Evolutionary conservation across 495 filamentous ascomycete species (phyloP).

Genomic region (Xylaria castorea): DNA sequence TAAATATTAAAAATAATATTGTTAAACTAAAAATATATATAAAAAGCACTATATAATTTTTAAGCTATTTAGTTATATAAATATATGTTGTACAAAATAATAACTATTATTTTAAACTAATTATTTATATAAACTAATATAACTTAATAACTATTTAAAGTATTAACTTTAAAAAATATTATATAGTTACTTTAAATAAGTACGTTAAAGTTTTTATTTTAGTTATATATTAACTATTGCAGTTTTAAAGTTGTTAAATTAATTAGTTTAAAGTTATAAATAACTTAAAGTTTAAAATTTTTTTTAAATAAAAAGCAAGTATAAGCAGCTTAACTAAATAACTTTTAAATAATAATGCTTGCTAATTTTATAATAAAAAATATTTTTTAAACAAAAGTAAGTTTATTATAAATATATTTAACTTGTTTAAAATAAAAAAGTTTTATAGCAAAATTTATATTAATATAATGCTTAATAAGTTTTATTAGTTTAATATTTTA

Average conservation of each 20-base stretch:
- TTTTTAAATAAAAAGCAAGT: not conserved
- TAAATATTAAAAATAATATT: not conserved
- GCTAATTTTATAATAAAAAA: not conserved
- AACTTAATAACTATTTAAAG: not conserved
- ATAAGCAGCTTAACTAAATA: not conserved
- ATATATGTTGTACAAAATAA: not conserved
- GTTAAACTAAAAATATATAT: constrained; percentile 8
- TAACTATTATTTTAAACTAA: not conserved
- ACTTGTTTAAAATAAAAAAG: not conserved
- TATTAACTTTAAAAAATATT: not conserved
- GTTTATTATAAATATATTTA: not conserved
- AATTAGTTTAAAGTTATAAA: no score
- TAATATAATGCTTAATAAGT: not conserved
- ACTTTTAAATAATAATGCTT: not conserved
- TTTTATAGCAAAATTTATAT: not conserved
- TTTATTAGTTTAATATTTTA: not conserved
- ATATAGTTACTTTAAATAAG: constrained; percentile 11
- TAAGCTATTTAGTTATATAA: not conserved
- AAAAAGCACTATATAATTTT: not conserved
- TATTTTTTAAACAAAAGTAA: not conserved
- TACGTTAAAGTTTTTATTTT: constrained; percentile 18
- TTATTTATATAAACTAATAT: not conserved
- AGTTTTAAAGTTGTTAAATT: not conserved
- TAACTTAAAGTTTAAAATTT: not conserved
- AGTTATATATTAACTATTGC: not conserved